Percentiles rank a stretch among this genome's conserved stretches.
These are phyloP conservation scores for Cyclostephanos tholiformis DNA, from an alignment of 108 stramenopile species.

Conservation along the genomic window DNA sequence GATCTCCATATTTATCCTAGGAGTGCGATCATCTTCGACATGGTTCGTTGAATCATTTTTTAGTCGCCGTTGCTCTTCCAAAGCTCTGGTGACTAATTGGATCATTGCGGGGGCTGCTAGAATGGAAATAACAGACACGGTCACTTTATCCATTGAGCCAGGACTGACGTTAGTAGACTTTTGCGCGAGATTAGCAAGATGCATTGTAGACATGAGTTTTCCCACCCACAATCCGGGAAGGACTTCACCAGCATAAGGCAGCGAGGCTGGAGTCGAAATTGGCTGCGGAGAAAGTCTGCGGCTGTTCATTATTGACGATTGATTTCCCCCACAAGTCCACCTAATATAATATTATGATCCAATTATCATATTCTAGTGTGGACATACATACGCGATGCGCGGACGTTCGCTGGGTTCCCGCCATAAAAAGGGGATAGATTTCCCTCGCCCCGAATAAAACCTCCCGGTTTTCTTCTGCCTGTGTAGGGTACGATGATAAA, in stretches of 20 bases:
- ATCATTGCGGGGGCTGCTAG: constrained; percentile 31
- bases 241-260: constrained; percentile 26
- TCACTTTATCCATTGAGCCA: background rate
- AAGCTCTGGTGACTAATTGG: constrained; percentile 11
- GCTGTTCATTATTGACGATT: too few relatives aligned
- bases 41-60: background rate
- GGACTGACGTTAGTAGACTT: background rate
- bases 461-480: too few relatives aligned
- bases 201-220: constrained; percentile 21
- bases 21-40: background rate
- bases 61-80: constrained; percentile 21
- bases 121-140: constrained; percentile 39
- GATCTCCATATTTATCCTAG: background rate
- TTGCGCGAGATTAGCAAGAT: constrained; percentile 12
- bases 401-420: too few relatives aligned
- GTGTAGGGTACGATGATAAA: too few relatives aligned
- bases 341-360: too few relatives aligned
- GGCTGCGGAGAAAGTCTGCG: background rate
- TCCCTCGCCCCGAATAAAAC: too few relatives aligned
- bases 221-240: constrained; percentile 45
- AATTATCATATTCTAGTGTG: too few relatives aligned
- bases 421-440: too few relatives aligned
- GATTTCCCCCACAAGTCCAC: too few relatives aligned
- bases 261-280: background rate
- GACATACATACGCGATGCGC: too few relatives aligned